Conservation (phyloP, 768 basidiomycete species). For the Leucocoprinus sp. region DNA sequence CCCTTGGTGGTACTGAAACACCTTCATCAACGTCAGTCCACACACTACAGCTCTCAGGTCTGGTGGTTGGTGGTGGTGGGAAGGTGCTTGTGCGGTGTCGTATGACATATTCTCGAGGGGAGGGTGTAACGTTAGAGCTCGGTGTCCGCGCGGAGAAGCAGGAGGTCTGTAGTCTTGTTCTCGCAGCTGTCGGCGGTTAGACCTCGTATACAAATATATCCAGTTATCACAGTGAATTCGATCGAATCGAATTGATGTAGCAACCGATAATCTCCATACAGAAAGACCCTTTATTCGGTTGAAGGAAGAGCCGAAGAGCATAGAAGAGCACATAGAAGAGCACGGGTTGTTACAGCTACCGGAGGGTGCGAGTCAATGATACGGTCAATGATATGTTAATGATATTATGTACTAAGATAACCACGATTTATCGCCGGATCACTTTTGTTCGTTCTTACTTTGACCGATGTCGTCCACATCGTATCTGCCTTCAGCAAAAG, state of each 20-base stretch:
- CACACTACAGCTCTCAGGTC: slow-evolving; percentile 86
- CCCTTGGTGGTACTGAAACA: slow-evolving; percentile 83
- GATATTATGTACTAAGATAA: slow-evolving; percentile 6
- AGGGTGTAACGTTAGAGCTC: slow-evolving; percentile 90
- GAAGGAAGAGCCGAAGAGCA: not conserved
- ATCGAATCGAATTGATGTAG: no score
- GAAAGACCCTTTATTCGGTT: slow-evolving; percentile 2
- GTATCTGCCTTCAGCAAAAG: slow-evolving; percentile 70
- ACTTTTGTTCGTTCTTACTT: slow-evolving; percentile 13
- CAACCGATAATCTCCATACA: slow-evolving; percentile 8
- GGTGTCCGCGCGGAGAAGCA: slow-evolving; percentile 88
- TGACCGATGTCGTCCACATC: slow-evolving; percentile 39
- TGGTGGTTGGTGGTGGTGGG: slow-evolving; percentile 89
- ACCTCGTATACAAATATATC: slow-evolving; percentile 1
- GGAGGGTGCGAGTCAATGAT: slow-evolving; percentile 9
- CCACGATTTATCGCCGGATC: slow-evolving; percentile 7
- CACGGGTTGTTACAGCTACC: slow-evolving; percentile 6
- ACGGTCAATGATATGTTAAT: slow-evolving; percentile 5
- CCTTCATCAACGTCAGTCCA: slow-evolving; percentile 84
- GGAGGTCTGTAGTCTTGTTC: slow-evolving; percentile 77
- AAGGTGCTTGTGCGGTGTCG: slow-evolving; percentile 91
- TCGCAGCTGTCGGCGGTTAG: slow-evolving; percentile 80
- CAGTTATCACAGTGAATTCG: not conserved
- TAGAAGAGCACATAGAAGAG: no score
- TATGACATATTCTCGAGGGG: slow-evolving; percentile 88